Conservation (phyloP, 2,329 filamentous ascomycete genomes). For the Fusarium staphyleae region DNA sequence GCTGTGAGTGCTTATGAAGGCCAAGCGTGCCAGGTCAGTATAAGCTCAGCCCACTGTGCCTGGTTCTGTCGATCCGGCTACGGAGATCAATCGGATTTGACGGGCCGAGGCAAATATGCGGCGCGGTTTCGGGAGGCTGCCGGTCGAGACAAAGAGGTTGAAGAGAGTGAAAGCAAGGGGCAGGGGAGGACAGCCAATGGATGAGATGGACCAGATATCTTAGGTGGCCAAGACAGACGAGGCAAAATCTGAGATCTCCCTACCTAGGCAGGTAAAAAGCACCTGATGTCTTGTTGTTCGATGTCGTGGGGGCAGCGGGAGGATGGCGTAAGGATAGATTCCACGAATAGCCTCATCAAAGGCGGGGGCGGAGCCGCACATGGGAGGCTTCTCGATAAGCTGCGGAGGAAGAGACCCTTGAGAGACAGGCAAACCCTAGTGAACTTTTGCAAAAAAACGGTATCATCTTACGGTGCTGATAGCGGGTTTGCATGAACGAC, state of each 20-base stretch:
- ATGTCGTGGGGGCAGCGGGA: conserved; percentile 5
- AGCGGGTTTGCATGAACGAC: conserved; percentile 13
- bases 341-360: conserved; percentile 14
- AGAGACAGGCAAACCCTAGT: conserved; percentile 4
- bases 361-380: background rate
- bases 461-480: conserved; percentile 20
- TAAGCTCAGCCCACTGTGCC: background rate
- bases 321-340: conserved; percentile 6
- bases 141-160: background rate
- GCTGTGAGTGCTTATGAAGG: background rate
- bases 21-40: too few relatives aligned
- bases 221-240: conserved; percentile 1
- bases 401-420: background rate
- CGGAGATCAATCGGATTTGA: conserved; percentile 8
- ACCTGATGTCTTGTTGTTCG: conserved; percentile 2
- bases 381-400: conserved; percentile 20
- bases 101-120: conserved; percentile 35
- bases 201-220: background rate
- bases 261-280: conserved; percentile 13
- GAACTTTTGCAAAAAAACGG: conserved; percentile 27
- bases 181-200: conserved; percentile 15
- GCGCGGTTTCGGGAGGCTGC: conserved; percentile 13
- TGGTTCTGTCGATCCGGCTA: conserved; percentile 3
- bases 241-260: conserved; percentile 11
- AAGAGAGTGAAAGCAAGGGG: conserved; percentile 7